A percentile compares a stretch with the other conserved stretches of the same genome.
These are phyloP conservation scores for Trichoderma gamsii DNA, from an alignment of 495 filamentous ascomycete genomes.

Conservation along the genomic window DNA sequence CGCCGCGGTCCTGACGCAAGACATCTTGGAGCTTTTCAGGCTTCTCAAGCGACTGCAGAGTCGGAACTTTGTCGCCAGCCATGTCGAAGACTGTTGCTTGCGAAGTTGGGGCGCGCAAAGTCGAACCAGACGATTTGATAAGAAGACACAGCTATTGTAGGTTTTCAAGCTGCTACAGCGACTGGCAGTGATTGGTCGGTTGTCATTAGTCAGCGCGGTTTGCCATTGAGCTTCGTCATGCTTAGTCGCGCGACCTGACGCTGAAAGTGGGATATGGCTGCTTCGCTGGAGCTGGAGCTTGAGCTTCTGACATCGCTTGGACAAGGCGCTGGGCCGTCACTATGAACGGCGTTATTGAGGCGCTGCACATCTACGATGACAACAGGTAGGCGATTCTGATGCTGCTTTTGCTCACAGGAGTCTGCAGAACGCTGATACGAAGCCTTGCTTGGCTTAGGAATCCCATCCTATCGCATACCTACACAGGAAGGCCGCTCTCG, in stretches of 20 bases:
- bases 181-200: background rate
- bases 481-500: conserved; percentile 69
- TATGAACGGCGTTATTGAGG: conserved; percentile 87
- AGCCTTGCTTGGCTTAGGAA: conserved; percentile 19
- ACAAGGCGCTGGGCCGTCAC: conserved; percentile 19
- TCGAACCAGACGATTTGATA: background rate
- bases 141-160: background rate
- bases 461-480: conserved; percentile 49
- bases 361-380: conserved; percentile 93
- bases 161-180: background rate
- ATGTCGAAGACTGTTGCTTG: conserved; percentile 23
- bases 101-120: background rate
- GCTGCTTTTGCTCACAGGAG: background rate
- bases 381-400: conserved; percentile 54
- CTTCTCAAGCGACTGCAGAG: conserved; percentile 38
- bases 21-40: conserved; percentile 47
- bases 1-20: conserved; percentile 55
- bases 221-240: conserved; percentile 15
- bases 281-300: background rate
- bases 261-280: conserved; percentile 15
- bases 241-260: conserved; percentile 18
- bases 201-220: background rate
- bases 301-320: conserved; percentile 7
- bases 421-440: background rate
- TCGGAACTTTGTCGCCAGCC: conserved; percentile 36